Evolutionary conservation across 2,329 filamentous ascomycete species (phyloP), one percentile per base, ranked within the genome.

Genomic region (Dactylellina leptospora): DNA sequence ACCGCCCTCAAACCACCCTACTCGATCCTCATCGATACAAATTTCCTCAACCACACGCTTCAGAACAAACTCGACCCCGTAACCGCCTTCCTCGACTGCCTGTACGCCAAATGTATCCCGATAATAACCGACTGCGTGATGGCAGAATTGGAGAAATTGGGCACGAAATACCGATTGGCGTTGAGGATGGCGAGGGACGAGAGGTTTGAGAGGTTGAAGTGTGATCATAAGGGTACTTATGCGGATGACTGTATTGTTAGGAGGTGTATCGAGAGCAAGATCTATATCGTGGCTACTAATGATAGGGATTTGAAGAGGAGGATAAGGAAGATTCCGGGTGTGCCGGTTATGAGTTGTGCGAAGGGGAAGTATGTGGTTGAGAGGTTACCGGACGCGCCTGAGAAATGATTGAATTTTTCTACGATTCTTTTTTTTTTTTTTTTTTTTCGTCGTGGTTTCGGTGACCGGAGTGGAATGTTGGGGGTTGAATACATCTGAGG

Each of bases 1-100:
- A 89, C 88, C 58, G 90, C 91, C 58, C 86, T 97, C 45, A 87
- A 91, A 9, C 92, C 93, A 2, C 92, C 92, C 0, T 96, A 96
- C 82, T 84, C 82, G 53, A 85, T 93, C 63, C 86, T 96, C 8
- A 85, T 95, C 78, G 91, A 96, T 80, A 93, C 92, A 79, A 96
- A 96, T 79, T 96, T 96, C 78, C 85, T 96, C 74, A 91, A 88
- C 38, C 92, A 96, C 80, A 95, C 92, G 0, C 91, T 97, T 1
- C 90, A 93, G 80, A 87, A 90, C 76, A 97, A 99, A 82, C 86
- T 97, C 18, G 91, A 93, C 30, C 83, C 97, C 10, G 85, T 96
- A 18, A 89, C 93, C 72, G 88, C 89, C 2, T 91, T 97, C 83
- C 96, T 97, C 91, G 92, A 97, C 80, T 90, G 91, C 59, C 85